Evolutionary conservation across 1,139 yeast species (phyloP).

Genomic region (Arxiozyma bovina): DNA sequence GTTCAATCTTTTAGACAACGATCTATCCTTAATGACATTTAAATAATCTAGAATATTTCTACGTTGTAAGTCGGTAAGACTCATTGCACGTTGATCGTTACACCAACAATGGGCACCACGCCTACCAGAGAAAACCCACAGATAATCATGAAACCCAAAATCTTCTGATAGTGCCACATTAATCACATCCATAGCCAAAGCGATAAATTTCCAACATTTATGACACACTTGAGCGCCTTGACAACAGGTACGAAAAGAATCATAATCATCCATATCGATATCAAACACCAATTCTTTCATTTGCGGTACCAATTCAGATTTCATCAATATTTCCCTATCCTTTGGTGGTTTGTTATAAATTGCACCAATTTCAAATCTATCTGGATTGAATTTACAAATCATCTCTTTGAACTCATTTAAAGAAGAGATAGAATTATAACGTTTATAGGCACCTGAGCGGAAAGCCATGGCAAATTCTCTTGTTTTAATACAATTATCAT

Average conservation of each 20-base stretch:
- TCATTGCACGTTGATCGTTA: slow-evolving; percentile 75
- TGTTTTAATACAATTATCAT: slow-evolving; percentile 53
- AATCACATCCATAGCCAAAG: slow-evolving; percentile 73
- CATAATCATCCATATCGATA: slow-evolving; percentile 96
- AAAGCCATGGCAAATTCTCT: slow-evolving; percentile 92
- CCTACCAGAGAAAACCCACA: slow-evolving; percentile 97
- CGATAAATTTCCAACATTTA: slow-evolving; percentile 90
- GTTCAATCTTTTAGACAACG: slow-evolving; percentile 38
- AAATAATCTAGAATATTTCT: slow-evolving; percentile 75
- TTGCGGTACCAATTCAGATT: slow-evolving; percentile 69
- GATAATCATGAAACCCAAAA: slow-evolving; percentile 76
- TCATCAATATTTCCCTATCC: slow-evolving; percentile 71
- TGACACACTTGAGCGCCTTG: slow-evolving; percentile 73
- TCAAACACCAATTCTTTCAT: slow-evolving; percentile 88
- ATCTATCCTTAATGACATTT: slow-evolving; percentile 58
- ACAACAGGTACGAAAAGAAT: slow-evolving; percentile 89
- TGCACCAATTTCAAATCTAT: slow-evolving; percentile 93
- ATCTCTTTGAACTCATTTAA: slow-evolving; percentile 68
- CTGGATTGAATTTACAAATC: slow-evolving; percentile 67
- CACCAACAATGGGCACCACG: slow-evolving; percentile 99
- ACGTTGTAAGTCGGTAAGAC: slow-evolving; percentile 62
- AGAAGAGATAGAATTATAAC: slow-evolving; percentile 69
- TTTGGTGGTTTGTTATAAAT: slow-evolving; percentile 80
- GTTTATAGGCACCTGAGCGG: slow-evolving; percentile 75
- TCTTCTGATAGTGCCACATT: slow-evolving; percentile 70